Evolutionary conservation across 1,284 basidiomycete genomes (phyloP), one percentile per base, ranked within the genome.

Genomic region (Meira miltonrushii): DNA sequence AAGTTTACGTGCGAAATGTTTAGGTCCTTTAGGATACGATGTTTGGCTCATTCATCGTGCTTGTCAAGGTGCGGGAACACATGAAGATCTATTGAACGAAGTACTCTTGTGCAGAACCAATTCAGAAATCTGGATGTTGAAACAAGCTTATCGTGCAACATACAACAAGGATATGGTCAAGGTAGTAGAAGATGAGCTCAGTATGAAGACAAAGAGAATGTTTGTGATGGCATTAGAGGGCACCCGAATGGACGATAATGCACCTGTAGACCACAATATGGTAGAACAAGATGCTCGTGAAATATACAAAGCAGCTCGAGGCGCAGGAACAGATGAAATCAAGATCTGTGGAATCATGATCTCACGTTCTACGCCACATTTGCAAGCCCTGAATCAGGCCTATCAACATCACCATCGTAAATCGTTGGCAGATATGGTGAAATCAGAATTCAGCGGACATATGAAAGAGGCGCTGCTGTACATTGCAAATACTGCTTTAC

Each of bases 11-110:
- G 60, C 66, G 1, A 67, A 75, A 51, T 67, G 66, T 13, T 60
- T 68, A 39, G 77, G 75, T 10, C 75, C 77, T 1, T 66, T 78
- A 2, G 61, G 66, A 0, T 70, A 65, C 49, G 77, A 78, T 63
- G 71, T 66, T 54, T 67, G 71, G 62, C 61, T 74, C 48, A 60
- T 78, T 52, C 60, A 77, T 54, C 64, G 71, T 19, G 75, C 76
- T 23, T 71, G 68, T 44, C 58, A 67, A 25, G 77, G 76, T 7
- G 67, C 64, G 1, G 77, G 77, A 21, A 79, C 77, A 9, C 71
- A 78, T 62, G 77, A 79, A 54, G 62, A 60, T 48, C 38, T 77
- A 12, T 67, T 78, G 54, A 78, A 72, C 60, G 76, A 78, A 52
- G 63, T 78, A 41, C 50, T 78, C 23, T 66, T 78, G 41, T 58